Base-by-base conservation (phyloP, 2,329 filamentous ascomycete species). In the Allantophomopsis cytisporea region DNA sequence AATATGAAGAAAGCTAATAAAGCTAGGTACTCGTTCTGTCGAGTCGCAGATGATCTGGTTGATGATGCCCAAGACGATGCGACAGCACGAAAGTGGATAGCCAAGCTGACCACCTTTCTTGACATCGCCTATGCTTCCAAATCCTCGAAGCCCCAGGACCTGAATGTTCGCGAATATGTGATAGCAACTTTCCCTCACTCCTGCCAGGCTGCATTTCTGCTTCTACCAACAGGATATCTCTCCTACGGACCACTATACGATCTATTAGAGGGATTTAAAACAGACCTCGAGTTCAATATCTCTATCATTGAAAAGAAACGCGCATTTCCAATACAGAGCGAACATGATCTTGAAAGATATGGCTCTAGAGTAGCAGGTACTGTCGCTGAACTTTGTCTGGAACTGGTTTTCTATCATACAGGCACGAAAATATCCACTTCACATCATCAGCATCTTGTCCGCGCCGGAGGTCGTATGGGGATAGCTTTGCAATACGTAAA, bases 401-500 rank as follows among this genome's bases (percentile, higher is more conserved):
- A 80, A 50, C 64, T 85, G 2, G 77, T 80, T 11, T 76, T 82
- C 47, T 60, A 71, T 43, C 73, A 83, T 49, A 55, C 36, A 31
- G 40, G 55, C 4, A 41, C 21, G 42, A 14, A 17, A 7, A 43
- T 41, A 5, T 42, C 45, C 8, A 23, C 35, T 12, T 28, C 55
- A 34, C 57, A 63, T 20, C 46, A 56, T 33, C 52, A 61, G 12
- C 51, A 59, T 2, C 62, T 83, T 5, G 60, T 78, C 12, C 51
- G 60, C 13, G 70, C 76, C 1, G 78, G 78, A 1, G 64, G 66
- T 15, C 63, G 66, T 20, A 85, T 85, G 80, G 82, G 82, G 0
- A 68, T 80, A 28, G 80, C 81, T 1, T 60, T 86, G n/a, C 81
- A 87, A 50, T 84, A 80, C 48, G 73, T 83, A 49, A 87, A 86